A percentile compares a stretch with the other conserved stretches of the same genome.
Evolutionary conservation across 1,284 basidiomycete genomes (phyloP).

Genomic region (Moesziomyces globuligerus): DNA sequence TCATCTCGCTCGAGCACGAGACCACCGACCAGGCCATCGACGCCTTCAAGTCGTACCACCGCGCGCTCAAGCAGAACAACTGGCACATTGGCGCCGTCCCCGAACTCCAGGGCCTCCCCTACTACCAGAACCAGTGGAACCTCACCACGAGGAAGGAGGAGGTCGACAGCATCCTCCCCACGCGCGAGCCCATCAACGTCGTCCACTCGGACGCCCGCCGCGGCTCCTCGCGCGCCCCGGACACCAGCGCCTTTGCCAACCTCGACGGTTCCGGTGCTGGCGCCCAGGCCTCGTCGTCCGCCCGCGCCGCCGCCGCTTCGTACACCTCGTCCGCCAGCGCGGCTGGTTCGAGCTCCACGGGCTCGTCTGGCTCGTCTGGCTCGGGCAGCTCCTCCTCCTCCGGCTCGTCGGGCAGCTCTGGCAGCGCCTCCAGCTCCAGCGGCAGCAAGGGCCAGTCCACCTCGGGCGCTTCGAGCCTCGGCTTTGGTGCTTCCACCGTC

Average conservation of each 20-base stretch:
- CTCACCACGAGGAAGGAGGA: slow-evolving; percentile 31
- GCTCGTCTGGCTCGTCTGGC: neutral
- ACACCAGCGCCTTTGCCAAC: slow-evolving; percentile 35
- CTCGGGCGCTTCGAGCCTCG: slow-evolving; percentile 23
- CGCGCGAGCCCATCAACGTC: slow-evolving; percentile 36
- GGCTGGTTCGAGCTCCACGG: neutral
- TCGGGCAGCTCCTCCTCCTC: slow-evolving; percentile 1
- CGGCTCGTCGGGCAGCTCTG: neutral
- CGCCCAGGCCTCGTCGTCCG: slow-evolving; percentile 15
- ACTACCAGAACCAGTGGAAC: slow-evolving; percentile 61
- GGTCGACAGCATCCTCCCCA: slow-evolving; percentile 46
- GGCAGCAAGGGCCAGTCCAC: slow-evolving; percentile 20
- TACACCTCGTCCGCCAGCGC: neutral
- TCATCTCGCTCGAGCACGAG: slow-evolving; percentile 62
- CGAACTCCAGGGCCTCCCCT: slow-evolving; percentile 52
- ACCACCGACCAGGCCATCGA: slow-evolving; percentile 58
- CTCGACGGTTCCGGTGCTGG: slow-evolving; percentile 28
- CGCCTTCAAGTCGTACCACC: slow-evolving; percentile 48
- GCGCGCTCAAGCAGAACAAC: slow-evolving; percentile 34
- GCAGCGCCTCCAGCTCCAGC: slow-evolving; percentile 5
- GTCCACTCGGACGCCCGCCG: slow-evolving; percentile 43
- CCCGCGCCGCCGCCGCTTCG: slow-evolving; percentile 11
- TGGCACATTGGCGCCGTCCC: slow-evolving; percentile 49
- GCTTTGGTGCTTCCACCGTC: slow-evolving; percentile 27
- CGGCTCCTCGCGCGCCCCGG: slow-evolving; percentile 38